These are phyloP conservation scores for Tylopilus sp. DNA, from an alignment of 768 basidiomycete genomes.

Conservation along the genomic window DNA sequence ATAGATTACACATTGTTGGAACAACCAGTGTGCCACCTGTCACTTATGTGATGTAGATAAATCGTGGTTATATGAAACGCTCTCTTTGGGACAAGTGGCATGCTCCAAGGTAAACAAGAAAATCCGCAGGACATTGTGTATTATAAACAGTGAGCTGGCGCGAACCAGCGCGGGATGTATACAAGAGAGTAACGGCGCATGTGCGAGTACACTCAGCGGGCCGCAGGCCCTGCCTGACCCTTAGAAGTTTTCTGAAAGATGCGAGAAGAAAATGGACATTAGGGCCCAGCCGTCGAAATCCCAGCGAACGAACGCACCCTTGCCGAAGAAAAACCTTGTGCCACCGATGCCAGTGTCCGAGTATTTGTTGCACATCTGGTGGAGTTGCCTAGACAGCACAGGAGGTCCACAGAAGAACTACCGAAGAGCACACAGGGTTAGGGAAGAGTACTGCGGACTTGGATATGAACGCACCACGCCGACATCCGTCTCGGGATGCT, in stretches of 20 bases:
- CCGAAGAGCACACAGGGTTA: background rate
- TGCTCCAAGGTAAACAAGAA: too few relatives aligned
- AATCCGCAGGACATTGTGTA: too few relatives aligned
- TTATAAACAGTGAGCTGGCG: too few relatives aligned
- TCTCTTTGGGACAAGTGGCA: too few relatives aligned
- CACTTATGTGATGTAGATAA: too few relatives aligned
- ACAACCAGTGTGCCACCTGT: too few relatives aligned
- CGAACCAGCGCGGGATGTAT: slow-evolving; percentile 6
- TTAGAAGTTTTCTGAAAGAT: slow-evolving; percentile 24
- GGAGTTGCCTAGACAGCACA: slow-evolving; percentile 65
- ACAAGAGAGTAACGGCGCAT: too few relatives aligned
- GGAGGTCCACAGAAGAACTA: slow-evolving; percentile 87
- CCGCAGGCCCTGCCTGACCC: background rate
- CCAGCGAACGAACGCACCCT: slow-evolving; percentile 48
- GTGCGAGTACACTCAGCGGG: background rate
- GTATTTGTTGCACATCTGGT: slow-evolving; percentile 82
- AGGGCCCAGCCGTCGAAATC: background rate
- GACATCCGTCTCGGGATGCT: slow-evolving; percentile 85
- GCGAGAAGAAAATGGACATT: background rate
- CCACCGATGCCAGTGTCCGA: slow-evolving; percentile 65
- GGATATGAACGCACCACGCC: slow-evolving; percentile 57
- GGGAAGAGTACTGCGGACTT: background rate
- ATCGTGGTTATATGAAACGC: too few relatives aligned
- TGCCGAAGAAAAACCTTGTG: slow-evolving; percentile 89
- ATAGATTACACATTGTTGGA: too few relatives aligned